phyloP scores from a whole-genome alignment of 495 filamentous ascomycete species.

The Penicillium pancosmium region DNA sequence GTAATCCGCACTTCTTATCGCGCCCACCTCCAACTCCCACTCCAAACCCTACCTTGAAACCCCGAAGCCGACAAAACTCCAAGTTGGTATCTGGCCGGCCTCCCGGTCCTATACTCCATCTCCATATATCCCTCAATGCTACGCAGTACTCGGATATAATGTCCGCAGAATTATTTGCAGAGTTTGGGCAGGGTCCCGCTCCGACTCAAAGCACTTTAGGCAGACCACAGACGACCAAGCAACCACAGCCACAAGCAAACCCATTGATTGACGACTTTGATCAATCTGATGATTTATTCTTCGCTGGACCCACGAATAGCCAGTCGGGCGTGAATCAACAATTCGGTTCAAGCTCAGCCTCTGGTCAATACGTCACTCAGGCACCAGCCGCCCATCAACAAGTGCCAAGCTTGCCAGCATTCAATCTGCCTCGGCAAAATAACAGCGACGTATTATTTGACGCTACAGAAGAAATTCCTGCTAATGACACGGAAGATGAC shows the following conservation, averaged over 20 bases:
- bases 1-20: conserved; percentile 22
- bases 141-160: conserved; percentile 44
- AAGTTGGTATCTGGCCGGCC: neutral
- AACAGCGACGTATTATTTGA: conserved; percentile 49
- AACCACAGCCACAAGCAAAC: conserved; percentile 14
- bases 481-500: conserved; percentile 60
- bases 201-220: conserved; percentile 19
- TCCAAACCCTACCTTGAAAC: conserved; percentile 3
- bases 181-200: conserved; percentile 55
- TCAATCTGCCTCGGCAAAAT: conserved; percentile 26
- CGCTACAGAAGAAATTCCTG: conserved; percentile 38
- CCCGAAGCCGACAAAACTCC: neutral
- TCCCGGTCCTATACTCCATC: no score
- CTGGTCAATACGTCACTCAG: conserved; percentile 14
- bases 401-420: conserved; percentile 14
- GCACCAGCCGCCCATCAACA: conserved; percentile 10
- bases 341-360: neutral
- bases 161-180: conserved; percentile 76
- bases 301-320: conserved; percentile 11
- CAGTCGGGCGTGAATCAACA: conserved; percentile 1
- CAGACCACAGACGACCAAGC: conserved; percentile 12
- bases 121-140: neutral
- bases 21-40: conserved; percentile 11
- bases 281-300: conserved; percentile 28
- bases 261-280: conserved; percentile 33